These are phyloP conservation scores for Arctostaphylos glauca DNA, from an alignment of 148 eudicot genomes.

Conservation along the genomic window DNA sequence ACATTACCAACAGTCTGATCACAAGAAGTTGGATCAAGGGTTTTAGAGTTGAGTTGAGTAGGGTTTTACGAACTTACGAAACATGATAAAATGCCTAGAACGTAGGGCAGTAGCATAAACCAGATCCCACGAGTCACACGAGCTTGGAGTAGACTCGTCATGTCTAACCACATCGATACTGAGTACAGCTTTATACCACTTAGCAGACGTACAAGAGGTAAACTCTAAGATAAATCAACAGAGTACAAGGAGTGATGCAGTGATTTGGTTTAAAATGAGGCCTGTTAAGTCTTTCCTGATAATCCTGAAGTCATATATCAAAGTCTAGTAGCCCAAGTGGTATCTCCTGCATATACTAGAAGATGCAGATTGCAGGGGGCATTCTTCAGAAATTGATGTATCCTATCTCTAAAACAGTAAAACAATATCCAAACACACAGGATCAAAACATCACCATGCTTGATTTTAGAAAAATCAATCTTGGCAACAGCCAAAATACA, in stretches of 20 bases:
- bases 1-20: not conserved
- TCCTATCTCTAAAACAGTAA: not conserved
- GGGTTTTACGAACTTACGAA: not conserved
- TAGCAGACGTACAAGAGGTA: not conserved
- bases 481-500: not conserved
- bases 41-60: not conserved
- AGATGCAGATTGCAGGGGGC: not conserved
- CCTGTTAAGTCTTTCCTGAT: not conserved
- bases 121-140: not conserved
- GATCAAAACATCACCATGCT: not conserved
- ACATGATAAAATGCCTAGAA: not conserved
- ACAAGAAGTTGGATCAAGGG: not conserved
- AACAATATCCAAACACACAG: not conserved
- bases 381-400: not conserved
- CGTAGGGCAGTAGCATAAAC: not conserved
- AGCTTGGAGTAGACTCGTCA: not conserved
- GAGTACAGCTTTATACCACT: not conserved
- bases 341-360: not conserved
- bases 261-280: not conserved
- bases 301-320: not conserved
- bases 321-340: not conserved
- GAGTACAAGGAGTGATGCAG: not conserved
- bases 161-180: not conserved
- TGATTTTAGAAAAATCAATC: not conserved
- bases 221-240: not conserved